Evolutionary conservation across 164 flowering plant genomes (phyloP).

Genomic region (Tetrastigma voinierianum): DNA sequence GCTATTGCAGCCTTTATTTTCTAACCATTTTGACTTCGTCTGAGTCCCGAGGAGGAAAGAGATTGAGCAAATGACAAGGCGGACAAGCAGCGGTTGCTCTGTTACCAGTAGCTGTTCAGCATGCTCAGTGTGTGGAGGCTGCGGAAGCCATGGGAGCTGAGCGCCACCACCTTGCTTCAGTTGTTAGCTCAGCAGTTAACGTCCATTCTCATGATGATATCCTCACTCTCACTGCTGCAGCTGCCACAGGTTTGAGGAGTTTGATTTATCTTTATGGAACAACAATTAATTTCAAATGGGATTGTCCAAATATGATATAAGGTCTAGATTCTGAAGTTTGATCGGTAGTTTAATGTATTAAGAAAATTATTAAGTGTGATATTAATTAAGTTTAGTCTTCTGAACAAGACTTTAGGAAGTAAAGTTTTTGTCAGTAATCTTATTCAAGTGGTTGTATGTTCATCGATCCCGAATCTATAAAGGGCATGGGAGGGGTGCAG

Average conservation of each 20-base stretch:
- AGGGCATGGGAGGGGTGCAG: too few species aligned
- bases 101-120: too few species aligned
- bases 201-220: constrained; percentile 63
- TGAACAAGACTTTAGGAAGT: too few species aligned
- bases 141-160: constrained; percentile 77
- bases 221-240: constrained; percentile 69
- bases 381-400: too few species aligned
- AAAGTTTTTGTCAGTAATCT: too few species aligned
- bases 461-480: too few species aligned
- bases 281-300: too few species aligned
- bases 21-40: constrained; percentile 57
- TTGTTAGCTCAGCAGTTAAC: constrained; percentile 64
- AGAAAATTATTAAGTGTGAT: too few species aligned
- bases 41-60: constrained; percentile 32
- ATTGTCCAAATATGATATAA: too few species aligned
- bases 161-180: constrained; percentile 55
- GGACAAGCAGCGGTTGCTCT: constrained; percentile 67
- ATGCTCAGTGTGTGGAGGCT: constrained; percentile 75
- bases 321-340: too few species aligned
- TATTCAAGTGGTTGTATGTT: too few species aligned
- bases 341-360: too few species aligned
- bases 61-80: constrained; percentile 49
- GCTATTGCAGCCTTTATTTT: constrained; percentile 66
- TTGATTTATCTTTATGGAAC: background rate
- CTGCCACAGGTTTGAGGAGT: constrained; percentile 82